Evolutionary conservation across 257 asterid species (phyloP), one percentile per base, ranked within the genome.

Genomic region (Handroanthus guayacan): DNA sequence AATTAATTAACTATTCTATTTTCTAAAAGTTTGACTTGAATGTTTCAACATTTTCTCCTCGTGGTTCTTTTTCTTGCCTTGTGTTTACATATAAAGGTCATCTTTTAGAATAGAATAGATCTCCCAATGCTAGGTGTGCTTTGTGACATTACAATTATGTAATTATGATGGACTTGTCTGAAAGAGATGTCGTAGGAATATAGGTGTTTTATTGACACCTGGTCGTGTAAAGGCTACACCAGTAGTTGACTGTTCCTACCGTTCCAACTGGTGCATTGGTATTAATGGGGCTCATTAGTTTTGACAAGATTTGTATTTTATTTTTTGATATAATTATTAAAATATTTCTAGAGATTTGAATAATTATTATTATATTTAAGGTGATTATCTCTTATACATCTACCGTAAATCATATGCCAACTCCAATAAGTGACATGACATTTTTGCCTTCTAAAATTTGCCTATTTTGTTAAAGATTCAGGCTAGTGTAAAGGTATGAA

Each of bases 151-250:
- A 25, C 31, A 25, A 25, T 25, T 25, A 25, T 25, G 31, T 25
- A 25, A 25, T 25, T 25, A 1, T 18, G 67, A 68, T 82, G 78
- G 78, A 82, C 82, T 71, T n/a, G 72, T 17, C 45, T 70, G 86
- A 82, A 9, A 62, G 79, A 17, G 81, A 79, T 67, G 41, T 70
- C 6, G 39, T 48, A 5, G 51, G 11, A 11, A 41, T 13, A 3
- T 18, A 57, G 75, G 52, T 71, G 65, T 38, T 50, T 71, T 14
- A 0, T 73, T 14, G 80, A 75, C 67, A 65, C 57, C 20, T 65
- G 56, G 44, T 41, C 31, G 45, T 2, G 45, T 2, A 74, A 38
- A 61, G 43, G 60, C 51, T 13, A 61, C 62, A 45, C 34, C 16
- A 37, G 69, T 55, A 73, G n/a, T 74, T 36, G 76, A 73, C 76